Percentiles rank a stretch among this genome's conserved stretches.
Conservation (phyloP, 768 basidiomycete species). For the Sarcodon aspratus region DNA sequence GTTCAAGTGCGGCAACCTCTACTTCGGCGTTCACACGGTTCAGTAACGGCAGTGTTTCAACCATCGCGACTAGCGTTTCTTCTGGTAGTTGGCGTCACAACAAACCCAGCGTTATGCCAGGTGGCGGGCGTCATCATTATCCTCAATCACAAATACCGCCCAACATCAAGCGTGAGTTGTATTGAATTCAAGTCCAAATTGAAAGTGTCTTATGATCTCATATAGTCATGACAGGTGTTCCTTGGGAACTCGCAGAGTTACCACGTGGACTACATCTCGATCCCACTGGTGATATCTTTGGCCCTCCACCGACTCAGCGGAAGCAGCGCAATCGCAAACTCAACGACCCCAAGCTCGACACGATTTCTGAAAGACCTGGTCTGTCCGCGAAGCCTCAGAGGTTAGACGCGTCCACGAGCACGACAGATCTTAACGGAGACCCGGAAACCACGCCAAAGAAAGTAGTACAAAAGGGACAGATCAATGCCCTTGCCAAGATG, state of each 20-base stretch:
- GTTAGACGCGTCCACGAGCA: slow-evolving; percentile 62
- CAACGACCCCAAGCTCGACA: slow-evolving; percentile 58
- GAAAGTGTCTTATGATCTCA: slow-evolving; percentile 4
- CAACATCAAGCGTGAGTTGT: slow-evolving; percentile 73
- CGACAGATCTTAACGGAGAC: slow-evolving; percentile 45
- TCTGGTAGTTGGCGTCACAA: slow-evolving; percentile 58
- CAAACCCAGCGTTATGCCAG: slow-evolving; percentile 4
- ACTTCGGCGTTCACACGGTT: slow-evolving; percentile 69
- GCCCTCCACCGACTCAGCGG: slow-evolving; percentile 40
- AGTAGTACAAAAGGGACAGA: slow-evolving; percentile 76
- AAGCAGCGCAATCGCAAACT: slow-evolving; percentile 58
- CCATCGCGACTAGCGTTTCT: slow-evolving; percentile 72
- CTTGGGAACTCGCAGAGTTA: slow-evolving; percentile 61
- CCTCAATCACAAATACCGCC: slow-evolving; percentile 14
- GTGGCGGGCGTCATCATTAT: slow-evolving; percentile 8
- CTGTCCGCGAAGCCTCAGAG: slow-evolving; percentile 33
- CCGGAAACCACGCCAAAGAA: slow-evolving; percentile 50
- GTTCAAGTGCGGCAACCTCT: slow-evolving; percentile 40
- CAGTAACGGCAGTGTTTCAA: slow-evolving; percentile 65
- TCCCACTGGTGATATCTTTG: slow-evolving; percentile 53
- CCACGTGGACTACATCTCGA: slow-evolving; percentile 56
- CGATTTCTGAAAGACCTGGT: slow-evolving; percentile 61
- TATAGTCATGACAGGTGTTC: slow-evolving; percentile 66
- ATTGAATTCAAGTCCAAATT: slow-evolving; percentile 2
- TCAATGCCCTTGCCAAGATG: slow-evolving; percentile 87